phyloP scores from a whole-genome alignment of 768 basidiomycete species.

The Russula sp. region DNA sequence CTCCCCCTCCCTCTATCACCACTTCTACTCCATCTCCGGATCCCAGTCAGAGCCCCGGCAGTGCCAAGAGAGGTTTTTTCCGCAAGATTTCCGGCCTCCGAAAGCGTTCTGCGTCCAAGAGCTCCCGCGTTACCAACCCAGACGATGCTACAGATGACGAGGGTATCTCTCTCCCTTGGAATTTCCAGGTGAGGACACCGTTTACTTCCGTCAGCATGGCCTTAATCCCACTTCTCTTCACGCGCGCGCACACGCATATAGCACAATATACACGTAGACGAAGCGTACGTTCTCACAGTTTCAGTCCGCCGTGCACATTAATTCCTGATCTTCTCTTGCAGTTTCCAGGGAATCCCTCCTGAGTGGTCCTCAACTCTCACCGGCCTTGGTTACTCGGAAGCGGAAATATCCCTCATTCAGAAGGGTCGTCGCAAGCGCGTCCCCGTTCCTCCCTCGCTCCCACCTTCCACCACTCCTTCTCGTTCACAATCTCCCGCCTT shows the following conservation, averaged over 20 bases:
- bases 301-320: background rate
- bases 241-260: background rate
- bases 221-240: background rate
- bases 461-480: background rate
- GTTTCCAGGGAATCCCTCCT: conserved; percentile 22
- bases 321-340: background rate
- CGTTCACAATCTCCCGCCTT: conserved; percentile 15
- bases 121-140: background rate
- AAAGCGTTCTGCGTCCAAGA: conserved; percentile 20
- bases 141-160: conserved; percentile 14
- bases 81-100: conserved; percentile 18
- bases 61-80: conserved; percentile 17
- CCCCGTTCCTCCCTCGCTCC: conserved; percentile 1
- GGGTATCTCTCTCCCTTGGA: conserved; percentile 22
- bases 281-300: conserved; percentile 13
- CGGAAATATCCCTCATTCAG: conserved; percentile 22
- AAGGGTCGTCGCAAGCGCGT: conserved; percentile 20
- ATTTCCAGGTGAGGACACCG: conserved; percentile 19
- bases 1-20: background rate
- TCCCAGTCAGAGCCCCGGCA: background rate
- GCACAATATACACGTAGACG: conserved; percentile 24
- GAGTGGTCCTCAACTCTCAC: conserved; percentile 17
- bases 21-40: background rate
- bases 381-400: conserved; percentile 23
- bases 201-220: background rate